Evolutionary conservation across 2,329 filamentous ascomycete genomes (phyloP).

Genomic region (Xylaria multiplex): DNA sequence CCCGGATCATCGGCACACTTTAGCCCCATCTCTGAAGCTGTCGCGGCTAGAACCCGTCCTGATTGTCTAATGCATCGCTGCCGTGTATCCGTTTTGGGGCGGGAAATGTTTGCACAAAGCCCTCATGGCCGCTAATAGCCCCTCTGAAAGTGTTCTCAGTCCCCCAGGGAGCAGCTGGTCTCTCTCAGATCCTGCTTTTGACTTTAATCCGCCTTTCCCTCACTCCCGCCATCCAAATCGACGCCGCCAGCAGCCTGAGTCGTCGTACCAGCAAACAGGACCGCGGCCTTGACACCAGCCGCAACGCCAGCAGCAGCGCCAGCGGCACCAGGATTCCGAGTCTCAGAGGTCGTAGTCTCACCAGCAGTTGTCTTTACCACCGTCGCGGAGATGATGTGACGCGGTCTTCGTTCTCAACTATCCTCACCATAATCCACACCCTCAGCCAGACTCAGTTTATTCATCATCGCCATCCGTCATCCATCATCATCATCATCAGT

Average conservation of each 20-base stretch:
- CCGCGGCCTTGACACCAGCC: neutral
- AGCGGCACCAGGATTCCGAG: neutral
- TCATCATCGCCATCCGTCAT: neutral
- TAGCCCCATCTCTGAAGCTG: slow-evolving; percentile 34
- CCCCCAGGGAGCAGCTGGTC: slow-evolving; percentile 28
- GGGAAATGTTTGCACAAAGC: slow-evolving; percentile 38
- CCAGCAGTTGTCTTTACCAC: neutral
- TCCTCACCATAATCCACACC: slow-evolving; percentile 5
- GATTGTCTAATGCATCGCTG: slow-evolving; percentile 35
- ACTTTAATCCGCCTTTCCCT: slow-evolving; percentile 7
- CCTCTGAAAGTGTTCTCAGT: slow-evolving; percentile 31
- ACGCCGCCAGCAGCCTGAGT: slow-evolving; percentile 1
- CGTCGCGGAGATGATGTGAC: slow-evolving; percentile 6
- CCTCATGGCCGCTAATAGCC: slow-evolving; percentile 35
- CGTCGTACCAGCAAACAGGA: neutral
- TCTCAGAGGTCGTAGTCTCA: neutral
- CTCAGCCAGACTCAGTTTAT: neutral
- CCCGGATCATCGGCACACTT: slow-evolving; percentile 39
- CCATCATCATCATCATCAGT: neutral
- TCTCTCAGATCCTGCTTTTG: slow-evolving; percentile 13
- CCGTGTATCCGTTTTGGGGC: slow-evolving; percentile 38
- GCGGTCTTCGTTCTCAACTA: neutral
- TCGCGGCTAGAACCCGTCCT: slow-evolving; percentile 36
- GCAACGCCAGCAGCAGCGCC: neutral
- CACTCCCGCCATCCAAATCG: slow-evolving; percentile 17